Evolutionary conservation across 169 alveolate genomes (phyloP).

Genomic region (Eimeria mitis): DNA sequence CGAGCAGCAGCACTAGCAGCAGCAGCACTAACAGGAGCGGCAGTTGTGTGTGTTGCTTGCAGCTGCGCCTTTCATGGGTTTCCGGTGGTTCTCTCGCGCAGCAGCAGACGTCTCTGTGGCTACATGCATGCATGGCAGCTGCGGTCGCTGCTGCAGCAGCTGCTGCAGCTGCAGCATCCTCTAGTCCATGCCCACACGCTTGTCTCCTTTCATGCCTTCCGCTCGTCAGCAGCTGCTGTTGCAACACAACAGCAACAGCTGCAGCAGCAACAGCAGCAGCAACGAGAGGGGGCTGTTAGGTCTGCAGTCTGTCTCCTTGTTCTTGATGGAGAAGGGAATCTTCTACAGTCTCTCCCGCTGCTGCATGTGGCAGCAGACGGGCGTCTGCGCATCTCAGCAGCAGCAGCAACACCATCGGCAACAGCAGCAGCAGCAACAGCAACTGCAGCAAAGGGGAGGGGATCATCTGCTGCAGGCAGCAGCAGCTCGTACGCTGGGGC

Average conservation of each 20-base stretch:
- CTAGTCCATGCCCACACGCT: conserved; percentile 73
- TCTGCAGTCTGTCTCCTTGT: conserved; percentile 23
- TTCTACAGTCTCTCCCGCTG: conserved; percentile 28
- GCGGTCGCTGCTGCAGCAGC: conserved; percentile 60
- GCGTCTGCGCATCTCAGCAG: background rate
- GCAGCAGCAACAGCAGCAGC: conserved; percentile 30
- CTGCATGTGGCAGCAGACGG: conserved; percentile 42
- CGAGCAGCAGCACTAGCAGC: background rate
- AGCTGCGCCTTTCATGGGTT: conserved; percentile 47
- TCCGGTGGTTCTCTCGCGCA: conserved; percentile 37
- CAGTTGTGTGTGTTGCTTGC: conserved; percentile 14
- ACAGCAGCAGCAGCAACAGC: conserved; percentile 5
- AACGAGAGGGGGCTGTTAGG: conserved; percentile 25
- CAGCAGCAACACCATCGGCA: background rate
- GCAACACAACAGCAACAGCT: background rate
- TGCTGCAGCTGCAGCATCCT: conserved; percentile 69
- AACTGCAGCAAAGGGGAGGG: background rate
- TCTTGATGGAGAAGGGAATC: conserved; percentile 5
- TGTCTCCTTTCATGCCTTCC: conserved; percentile 54
- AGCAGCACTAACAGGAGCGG: background rate
- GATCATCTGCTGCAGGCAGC: background rate
- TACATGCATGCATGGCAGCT: conserved; percentile 44
- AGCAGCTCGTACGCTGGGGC: background rate
- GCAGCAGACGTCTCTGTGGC: conserved; percentile 58
- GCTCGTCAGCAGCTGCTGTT: conserved; percentile 1